Evolutionary conservation across 2,329 filamentous ascomycete species (phyloP).

Genomic region (Sclerotinia glacialis): DNA sequence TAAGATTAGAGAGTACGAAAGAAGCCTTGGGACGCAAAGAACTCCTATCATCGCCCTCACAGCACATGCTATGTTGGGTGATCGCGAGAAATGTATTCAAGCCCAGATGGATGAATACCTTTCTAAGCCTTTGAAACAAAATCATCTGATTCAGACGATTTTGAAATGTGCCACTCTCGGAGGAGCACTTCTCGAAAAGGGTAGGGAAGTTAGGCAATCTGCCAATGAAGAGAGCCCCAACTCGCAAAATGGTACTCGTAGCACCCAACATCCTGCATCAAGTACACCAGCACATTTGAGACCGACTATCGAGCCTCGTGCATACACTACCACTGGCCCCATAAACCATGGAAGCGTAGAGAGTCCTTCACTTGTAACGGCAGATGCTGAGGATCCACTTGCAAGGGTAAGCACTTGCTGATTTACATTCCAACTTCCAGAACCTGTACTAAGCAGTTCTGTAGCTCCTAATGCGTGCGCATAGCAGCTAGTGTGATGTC

Average conservation of each 20-base stretch:
- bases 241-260: slow-evolving; percentile 26
- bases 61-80: slow-evolving; percentile 97
- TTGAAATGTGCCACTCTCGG: slow-evolving; percentile 94
- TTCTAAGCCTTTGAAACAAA: slow-evolving; percentile 94
- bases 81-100: slow-evolving; percentile 96
- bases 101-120: slow-evolving; percentile 99
- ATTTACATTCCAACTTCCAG: slow-evolving; percentile 15
- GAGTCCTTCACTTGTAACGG: slow-evolving; percentile 61
- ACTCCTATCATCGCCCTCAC: slow-evolving; percentile 97
- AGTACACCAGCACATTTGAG: slow-evolving; percentile 39
- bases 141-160: slow-evolving; percentile 96
- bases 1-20: slow-evolving; percentile 94
- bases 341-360: slow-evolving; percentile 54
- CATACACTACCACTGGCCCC: slow-evolving; percentile 67
- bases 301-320: slow-evolving; percentile 58
- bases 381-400: slow-evolving; percentile 55
- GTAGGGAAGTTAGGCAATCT: slow-evolving; percentile 53
- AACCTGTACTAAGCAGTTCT: slow-evolving; percentile 27
- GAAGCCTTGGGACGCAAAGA: slow-evolving; percentile 71
- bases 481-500: slow-evolving; percentile 32
- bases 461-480: slow-evolving; percentile 40
- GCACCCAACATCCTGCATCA: slow-evolving; percentile 23
- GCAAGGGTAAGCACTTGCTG: slow-evolving; percentile 35
- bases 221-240: slow-evolving; percentile 35
- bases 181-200: slow-evolving; percentile 76